These are phyloP conservation scores for Macrocybe gigantea DNA, from an alignment of 768 basidiomycete species.

Conservation along the genomic window DNA sequence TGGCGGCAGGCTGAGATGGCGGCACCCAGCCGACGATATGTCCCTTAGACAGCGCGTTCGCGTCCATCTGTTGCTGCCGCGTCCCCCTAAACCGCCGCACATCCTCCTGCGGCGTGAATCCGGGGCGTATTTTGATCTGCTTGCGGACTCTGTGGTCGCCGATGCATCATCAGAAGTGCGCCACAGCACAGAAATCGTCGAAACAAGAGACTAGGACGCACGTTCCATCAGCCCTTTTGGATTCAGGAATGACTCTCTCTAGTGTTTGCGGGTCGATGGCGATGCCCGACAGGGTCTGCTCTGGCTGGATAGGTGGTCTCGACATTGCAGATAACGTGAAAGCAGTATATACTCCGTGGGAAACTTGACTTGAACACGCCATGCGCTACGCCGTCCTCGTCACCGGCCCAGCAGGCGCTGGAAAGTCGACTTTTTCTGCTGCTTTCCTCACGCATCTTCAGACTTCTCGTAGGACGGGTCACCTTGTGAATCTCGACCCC, in stretches of 20 bases:
- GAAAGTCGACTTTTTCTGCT: constrained; percentile 91
- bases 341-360: neutral
- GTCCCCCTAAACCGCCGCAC: constrained; percentile 79
- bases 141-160: constrained; percentile 62
- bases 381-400: constrained; percentile 90
- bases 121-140: constrained; percentile 84
- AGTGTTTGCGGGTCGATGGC: constrained; percentile 80
- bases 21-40: constrained; percentile 80
- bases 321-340: constrained; percentile 43
- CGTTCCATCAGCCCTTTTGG: constrained; percentile 80
- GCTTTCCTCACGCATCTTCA: constrained; percentile 87
- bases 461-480: constrained; percentile 74
- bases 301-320: constrained; percentile 68
- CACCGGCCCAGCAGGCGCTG: constrained; percentile 96
- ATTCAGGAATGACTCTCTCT: constrained; percentile 85
- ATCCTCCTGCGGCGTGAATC: constrained; percentile 94
- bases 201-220: constrained; percentile 33
- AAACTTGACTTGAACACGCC: neutral
- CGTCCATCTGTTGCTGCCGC: constrained; percentile 69
- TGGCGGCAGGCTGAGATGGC: constrained; percentile 39
- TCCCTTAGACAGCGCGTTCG: constrained; percentile 61
- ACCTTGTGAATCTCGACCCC: constrained; percentile 96
- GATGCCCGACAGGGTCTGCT: constrained; percentile 72
- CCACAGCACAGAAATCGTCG: constrained; percentile 8
- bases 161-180: constrained; percentile 6